Evolutionary conservation across 148 eudicot species (phyloP).

Genomic region (Fallopia convolvulus): DNA sequence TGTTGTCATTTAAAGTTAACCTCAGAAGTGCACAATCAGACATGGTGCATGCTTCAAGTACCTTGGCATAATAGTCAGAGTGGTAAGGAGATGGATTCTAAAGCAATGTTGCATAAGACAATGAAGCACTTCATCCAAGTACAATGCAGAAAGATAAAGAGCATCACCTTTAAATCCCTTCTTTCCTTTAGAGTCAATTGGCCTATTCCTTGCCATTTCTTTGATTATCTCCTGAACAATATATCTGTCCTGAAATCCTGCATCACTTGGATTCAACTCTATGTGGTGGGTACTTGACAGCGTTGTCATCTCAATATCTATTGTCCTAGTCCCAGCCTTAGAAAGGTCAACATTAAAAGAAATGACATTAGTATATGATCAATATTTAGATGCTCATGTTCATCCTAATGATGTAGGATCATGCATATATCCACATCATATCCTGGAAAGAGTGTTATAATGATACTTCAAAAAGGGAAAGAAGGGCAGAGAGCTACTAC

Average conservation of each 20-base stretch:
- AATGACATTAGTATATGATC: neutral
- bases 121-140: neutral
- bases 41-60: neutral
- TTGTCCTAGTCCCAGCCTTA: conserved; percentile 81
- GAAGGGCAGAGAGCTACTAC: neutral
- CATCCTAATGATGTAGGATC: neutral
- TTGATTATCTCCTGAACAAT: conserved; percentile 94
- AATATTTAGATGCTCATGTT: neutral
- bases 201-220: conserved; percentile 97
- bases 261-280: conserved; percentile 93
- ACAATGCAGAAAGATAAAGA: neutral
- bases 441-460: neutral
- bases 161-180: conserved; percentile 78
- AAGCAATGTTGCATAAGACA: neutral
- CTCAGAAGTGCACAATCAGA: neutral
- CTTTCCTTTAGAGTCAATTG: conserved; percentile 83
- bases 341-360: neutral
- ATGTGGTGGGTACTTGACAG: conserved; percentile 86
- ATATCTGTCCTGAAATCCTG: conserved; percentile 93
- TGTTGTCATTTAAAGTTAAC: neutral
- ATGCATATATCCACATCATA: neutral
- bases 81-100: neutral
- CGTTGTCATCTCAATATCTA: conserved; percentile 88
- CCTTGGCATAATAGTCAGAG: neutral
- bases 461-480: neutral